Evolutionary conservation across 1,139 yeast species (phyloP).

Genomic region (Diutina scorzettiae): DNA sequence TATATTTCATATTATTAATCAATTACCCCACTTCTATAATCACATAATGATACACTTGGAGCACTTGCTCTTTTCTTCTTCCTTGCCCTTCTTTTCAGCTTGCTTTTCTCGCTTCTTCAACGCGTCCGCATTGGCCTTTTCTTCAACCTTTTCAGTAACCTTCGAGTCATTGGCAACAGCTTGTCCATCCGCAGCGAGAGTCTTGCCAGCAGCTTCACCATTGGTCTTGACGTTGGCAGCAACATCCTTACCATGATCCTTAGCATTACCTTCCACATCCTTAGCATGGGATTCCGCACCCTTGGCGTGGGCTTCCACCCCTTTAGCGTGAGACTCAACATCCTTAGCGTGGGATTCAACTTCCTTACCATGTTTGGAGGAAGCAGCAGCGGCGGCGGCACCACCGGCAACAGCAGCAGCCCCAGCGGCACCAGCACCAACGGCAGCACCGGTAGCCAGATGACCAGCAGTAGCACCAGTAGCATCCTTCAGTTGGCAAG

Average conservation of each 20-base stretch:
- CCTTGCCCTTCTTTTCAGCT: slow-evolving; percentile 4
- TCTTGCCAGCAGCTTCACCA: neutral
- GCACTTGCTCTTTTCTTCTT: neutral
- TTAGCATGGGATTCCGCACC: neutral
- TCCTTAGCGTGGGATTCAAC: neutral
- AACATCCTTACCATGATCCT: slow-evolving; percentile 4
- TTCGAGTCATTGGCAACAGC: slow-evolving; percentile 2
- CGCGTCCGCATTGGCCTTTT: neutral
- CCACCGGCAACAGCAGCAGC: slow-evolving; percentile 6
- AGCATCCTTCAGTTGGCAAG: neutral
- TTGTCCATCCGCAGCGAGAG: neutral
- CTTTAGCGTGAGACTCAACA: neutral
- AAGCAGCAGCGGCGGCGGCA: neutral
- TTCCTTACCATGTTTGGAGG: neutral
- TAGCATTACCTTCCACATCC: neutral
- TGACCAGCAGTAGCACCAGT: neutral
- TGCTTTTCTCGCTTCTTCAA: slow-evolving; percentile 1
- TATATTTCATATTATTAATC: no score
- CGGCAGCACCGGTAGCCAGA: neutral
- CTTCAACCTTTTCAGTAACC: neutral
- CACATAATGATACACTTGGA: slow-evolving; percentile 5
- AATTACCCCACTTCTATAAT: neutral
- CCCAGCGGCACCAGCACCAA: neutral
- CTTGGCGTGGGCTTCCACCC: neutral
- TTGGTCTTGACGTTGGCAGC: neutral